Percentiles rank a stretch among this genome's conserved stretches.
These are phyloP conservation scores for Globisporangium irregulare DNA, from an alignment of 352 stramenopile species.

Conservation along the genomic window DNA sequence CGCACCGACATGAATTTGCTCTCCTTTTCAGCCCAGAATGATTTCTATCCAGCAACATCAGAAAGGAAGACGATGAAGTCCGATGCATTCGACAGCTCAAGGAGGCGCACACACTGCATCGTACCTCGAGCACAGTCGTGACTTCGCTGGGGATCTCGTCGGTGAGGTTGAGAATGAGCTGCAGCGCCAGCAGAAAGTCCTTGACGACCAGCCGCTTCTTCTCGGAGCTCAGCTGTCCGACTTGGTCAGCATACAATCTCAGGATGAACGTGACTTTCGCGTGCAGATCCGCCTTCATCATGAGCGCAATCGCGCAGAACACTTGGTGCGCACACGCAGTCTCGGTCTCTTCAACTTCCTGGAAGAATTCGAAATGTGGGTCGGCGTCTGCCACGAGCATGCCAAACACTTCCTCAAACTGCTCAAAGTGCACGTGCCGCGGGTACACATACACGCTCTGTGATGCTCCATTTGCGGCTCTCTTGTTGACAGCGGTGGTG, in stretches of 20 bases:
- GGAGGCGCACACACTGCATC: not conserved
- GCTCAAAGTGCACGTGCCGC: constrained; percentile 36
- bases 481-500: not conserved
- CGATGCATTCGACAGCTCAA: not conserved
- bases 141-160: constrained; percentile 34
- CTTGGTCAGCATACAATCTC: constrained; percentile 49
- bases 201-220: constrained; percentile 38
- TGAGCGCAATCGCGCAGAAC: constrained; percentile 53
- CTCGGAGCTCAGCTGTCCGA: constrained; percentile 36
- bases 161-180: constrained; percentile 36
- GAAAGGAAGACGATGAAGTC: not conserved
- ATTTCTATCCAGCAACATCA: constrained; percentile 26
- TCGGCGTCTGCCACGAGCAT: constrained; percentile 63
- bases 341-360: constrained; percentile 22
- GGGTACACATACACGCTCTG: constrained; percentile 25
- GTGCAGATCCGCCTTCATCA: constrained; percentile 51
- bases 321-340: constrained; percentile 51
- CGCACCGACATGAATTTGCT: constrained; percentile 32
- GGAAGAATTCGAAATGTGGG: constrained; percentile 70
- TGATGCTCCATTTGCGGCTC: constrained; percentile 2
- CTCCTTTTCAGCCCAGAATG: constrained; percentile 38
- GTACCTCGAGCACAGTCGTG: constrained; percentile 27
- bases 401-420: constrained; percentile 79
- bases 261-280: constrained; percentile 60
- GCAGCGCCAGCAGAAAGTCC: constrained; percentile 38